Base-by-base conservation (phyloP, 148 eudicot species). In the Fagopyrum homotropicum region DNA sequence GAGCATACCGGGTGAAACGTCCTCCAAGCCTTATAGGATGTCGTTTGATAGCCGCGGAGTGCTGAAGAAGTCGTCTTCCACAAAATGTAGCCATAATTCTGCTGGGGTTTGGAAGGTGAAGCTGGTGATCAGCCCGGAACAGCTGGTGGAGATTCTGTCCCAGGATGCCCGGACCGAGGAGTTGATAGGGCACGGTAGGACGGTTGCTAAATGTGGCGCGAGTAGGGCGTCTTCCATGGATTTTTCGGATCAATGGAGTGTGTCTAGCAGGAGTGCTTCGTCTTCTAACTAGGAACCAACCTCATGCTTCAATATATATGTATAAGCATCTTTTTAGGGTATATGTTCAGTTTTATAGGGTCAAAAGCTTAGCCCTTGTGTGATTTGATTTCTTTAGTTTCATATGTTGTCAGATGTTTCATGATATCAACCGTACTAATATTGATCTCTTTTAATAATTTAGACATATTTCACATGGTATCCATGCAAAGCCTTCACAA, bases 51-150 rank as follows among this genome's bases (percentile, higher is more conserved):
- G 71, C 35, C 71, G 71, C 15, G 71, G 71, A 1, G 79, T 78
- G 73, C 77, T 84, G 30, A 88, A 81, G 80, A 88, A 85, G 77
- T 78, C 89, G 19, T 29, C 6, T 66, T 66, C 71, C 46, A 43
- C 45, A 0, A 59, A 22, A 30, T 35, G 40, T 35, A 35, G 64
- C 10, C 7, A 51, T 48, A 75, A 49, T 44, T 71, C 35, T 16
- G 73, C 78, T 26, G 88, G 92, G 45, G 78, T 93, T 71, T 93
- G 98, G 98, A 93, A 93, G 81, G 98, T 93, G 79, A 93, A 91
- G 87, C 75, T 93, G 48, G 92, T 87, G 1, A 91, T 93, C 46
- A 86, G 85, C 29, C 92, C 93, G 4, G 80, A 84, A 64, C 94
- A 91, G 74, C 72, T 93, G 76, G 52, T 87, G 74, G 94, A 89